A percentile compares a stretch with the other conserved stretches of the same genome.
Evolutionary conservation across 495 filamentous ascomycete genomes (phyloP).

Genomic region (Penicillium verhagenii): DNA sequence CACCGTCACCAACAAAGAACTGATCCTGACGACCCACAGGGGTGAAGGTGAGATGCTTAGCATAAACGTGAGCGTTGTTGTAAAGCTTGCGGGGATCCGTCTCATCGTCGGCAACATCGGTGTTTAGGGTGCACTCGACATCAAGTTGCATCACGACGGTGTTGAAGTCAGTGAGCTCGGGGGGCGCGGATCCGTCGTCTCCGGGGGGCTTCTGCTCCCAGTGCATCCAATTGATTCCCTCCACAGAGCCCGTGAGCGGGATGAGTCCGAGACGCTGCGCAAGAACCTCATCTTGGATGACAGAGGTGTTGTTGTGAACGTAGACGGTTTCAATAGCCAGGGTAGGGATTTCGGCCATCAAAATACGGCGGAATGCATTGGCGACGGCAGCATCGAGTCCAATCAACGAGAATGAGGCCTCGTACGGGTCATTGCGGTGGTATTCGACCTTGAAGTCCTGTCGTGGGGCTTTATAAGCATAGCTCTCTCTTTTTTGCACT

Average conservation of each 20-base stretch:
- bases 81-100: slow-evolving; percentile 81
- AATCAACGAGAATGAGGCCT: slow-evolving; percentile 85
- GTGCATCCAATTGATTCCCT: slow-evolving; percentile 74
- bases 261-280: slow-evolving; percentile 85
- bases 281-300: slow-evolving; percentile 97
- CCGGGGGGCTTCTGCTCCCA: slow-evolving; percentile 65
- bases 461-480: slow-evolving; percentile 11
- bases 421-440: slow-evolving; percentile 71
- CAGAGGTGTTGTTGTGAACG: slow-evolving; percentile 90
- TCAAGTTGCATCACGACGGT: slow-evolving; percentile 71
- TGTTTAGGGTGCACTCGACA: slow-evolving; percentile 74
- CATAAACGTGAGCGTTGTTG: slow-evolving; percentile 83
- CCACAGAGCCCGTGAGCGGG: slow-evolving; percentile 74
- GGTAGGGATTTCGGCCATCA: slow-evolving; percentile 91
- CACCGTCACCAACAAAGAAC: slow-evolving; percentile 63
- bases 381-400: slow-evolving; percentile 90
- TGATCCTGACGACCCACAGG: slow-evolving; percentile 70
- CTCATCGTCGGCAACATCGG: slow-evolving; percentile 63
- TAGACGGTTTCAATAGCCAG: slow-evolving; percentile 92
- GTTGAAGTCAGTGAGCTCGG: slow-evolving; percentile 68
- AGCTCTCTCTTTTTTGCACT: neutral
- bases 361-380: slow-evolving; percentile 96
- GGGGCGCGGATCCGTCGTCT: slow-evolving; percentile 43
- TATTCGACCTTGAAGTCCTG: slow-evolving; percentile 73
- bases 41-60: slow-evolving; percentile 71